Evolutionary conservation across 1,139 yeast genomes (phyloP).

Genomic region (Candida sanyaensis): DNA sequence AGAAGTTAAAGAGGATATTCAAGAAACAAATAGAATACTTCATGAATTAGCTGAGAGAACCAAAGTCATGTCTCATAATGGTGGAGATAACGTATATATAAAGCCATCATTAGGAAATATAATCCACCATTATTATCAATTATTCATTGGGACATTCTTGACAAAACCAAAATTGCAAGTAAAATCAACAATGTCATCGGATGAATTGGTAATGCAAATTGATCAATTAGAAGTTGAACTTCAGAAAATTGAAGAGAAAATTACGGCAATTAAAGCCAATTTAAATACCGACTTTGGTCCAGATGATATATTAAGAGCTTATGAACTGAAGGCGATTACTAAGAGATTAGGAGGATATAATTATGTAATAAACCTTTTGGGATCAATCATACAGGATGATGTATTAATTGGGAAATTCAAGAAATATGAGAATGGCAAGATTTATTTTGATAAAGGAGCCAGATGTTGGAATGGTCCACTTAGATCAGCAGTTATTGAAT

Average conservation of each 20-base stretch:
- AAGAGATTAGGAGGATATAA: conserved; percentile 66
- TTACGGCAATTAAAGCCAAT: conserved; percentile 19
- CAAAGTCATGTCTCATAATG: conserved; percentile 11
- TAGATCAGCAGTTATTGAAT: conserved; percentile 64
- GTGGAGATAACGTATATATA: not conserved
- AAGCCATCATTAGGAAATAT: conserved; percentile 27
- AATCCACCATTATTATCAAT: conserved; percentile 25
- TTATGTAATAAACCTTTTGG: conserved; percentile 63
- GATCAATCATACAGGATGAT: conserved; percentile 59
- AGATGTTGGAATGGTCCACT: conserved; percentile 95
- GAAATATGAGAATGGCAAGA: conserved; percentile 34
- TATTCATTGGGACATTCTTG: conserved; percentile 13
- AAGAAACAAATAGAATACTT: conserved; percentile 13
- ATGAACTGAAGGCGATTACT: conserved; percentile 50
- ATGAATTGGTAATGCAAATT: conserved; percentile 11
- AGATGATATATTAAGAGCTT: conserved; percentile 62
- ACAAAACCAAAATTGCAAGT: conserved; percentile 9
- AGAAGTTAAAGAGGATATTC: conserved; percentile 12
- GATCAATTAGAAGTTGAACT: conserved; percentile 18
- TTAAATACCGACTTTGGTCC: conserved; percentile 53
- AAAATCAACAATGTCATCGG: conserved; percentile 8
- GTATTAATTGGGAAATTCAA: conserved; percentile 58
- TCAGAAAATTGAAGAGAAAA: conserved; percentile 20
- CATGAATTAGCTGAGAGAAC: conserved; percentile 16
- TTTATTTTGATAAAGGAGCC: conserved; percentile 62